These are phyloP conservation scores for Lactarius sp. DNA, from an alignment of 768 basidiomycete genomes.

Conservation along the genomic window DNA sequence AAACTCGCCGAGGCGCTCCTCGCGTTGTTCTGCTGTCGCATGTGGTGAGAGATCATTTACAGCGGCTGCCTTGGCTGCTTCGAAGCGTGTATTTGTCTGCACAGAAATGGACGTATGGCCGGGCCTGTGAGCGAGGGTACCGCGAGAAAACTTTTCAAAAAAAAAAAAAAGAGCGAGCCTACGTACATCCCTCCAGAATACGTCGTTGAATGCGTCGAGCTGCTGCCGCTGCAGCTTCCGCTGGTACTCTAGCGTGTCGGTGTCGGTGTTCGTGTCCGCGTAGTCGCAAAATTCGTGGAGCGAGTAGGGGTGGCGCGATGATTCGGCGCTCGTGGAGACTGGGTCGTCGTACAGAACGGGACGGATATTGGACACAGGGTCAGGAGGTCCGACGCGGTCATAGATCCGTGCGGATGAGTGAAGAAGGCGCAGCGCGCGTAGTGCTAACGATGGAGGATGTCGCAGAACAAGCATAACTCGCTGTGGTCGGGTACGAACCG, in stretches of 20 bases:
- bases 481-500: no score
- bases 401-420: conserved; percentile 19
- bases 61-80: conserved; percentile 57
- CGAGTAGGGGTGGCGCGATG: conserved; percentile 64
- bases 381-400: conserved; percentile 61
- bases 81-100: conserved; percentile 82
- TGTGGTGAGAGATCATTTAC: conserved; percentile 51
- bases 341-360: conserved; percentile 71
- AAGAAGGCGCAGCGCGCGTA: conserved; percentile 21
- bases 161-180: background rate
- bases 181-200: conserved; percentile 79
- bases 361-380: conserved; percentile 75
- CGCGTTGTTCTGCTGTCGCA: conserved; percentile 50
- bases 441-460: conserved; percentile 23
- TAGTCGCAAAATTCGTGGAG: conserved; percentile 57
- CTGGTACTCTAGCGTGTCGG: conserved; percentile 50
- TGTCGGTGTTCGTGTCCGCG: conserved; percentile 21
- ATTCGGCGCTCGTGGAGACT: conserved; percentile 26
- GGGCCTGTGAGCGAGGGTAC: background rate
- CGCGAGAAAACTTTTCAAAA: background rate
- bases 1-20: conserved; percentile 68
- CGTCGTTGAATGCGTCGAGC: conserved; percentile 68
- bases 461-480: conserved; percentile 18
- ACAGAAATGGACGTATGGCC: background rate
- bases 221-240: conserved; percentile 67